A percentile compares a stretch with the other conserved stretches of the same genome.
Evolutionary conservation across 2,329 filamentous ascomycete genomes (phyloP).

Genomic region (Fusarium lateritium): DNA sequence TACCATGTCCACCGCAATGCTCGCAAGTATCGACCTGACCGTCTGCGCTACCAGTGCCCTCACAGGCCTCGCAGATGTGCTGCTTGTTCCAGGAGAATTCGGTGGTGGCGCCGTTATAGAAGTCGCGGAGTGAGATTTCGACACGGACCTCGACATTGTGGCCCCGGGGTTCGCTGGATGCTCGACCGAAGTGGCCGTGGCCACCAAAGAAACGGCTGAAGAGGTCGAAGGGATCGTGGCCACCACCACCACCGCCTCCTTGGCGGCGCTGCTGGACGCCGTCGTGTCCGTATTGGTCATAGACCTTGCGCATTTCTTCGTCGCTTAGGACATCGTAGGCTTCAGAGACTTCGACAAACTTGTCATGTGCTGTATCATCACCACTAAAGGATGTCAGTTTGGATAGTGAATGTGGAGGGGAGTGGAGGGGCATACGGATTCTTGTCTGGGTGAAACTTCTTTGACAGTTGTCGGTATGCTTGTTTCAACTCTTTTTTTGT

Average conservation of each 20-base stretch:
- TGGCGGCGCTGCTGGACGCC: slow-evolving; percentile 88
- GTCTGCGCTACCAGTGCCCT: slow-evolving; percentile 87
- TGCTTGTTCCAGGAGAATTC: slow-evolving; percentile 95
- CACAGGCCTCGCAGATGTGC: slow-evolving; percentile 92
- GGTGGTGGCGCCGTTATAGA: slow-evolving; percentile 90
- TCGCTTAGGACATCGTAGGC: slow-evolving; percentile 94
- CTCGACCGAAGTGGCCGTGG: slow-evolving; percentile 84
- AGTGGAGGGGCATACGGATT: slow-evolving; percentile 79
- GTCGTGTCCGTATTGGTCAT: slow-evolving; percentile 95
- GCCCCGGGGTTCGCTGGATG: slow-evolving; percentile 81
- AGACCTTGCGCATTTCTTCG: slow-evolving; percentile 84
- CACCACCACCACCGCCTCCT: slow-evolving; percentile 67
- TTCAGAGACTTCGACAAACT: slow-evolving; percentile 94
- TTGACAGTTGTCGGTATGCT: slow-evolving; percentile 91
- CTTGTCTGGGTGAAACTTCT: slow-evolving; percentile 98
- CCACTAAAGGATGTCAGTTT: slow-evolving; percentile 65
- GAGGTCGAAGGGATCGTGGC: slow-evolving; percentile 93
- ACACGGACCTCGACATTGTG: slow-evolving; percentile 92
- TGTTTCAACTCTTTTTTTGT: slow-evolving; percentile 92
- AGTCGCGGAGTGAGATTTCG: slow-evolving; percentile 84
- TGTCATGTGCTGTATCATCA: slow-evolving; percentile 84
- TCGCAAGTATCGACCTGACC: slow-evolving; percentile 85
- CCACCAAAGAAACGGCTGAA: slow-evolving; percentile 98
- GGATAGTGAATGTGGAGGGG: not conserved
- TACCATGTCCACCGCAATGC: slow-evolving; percentile 84